Evolutionary conservation across 129 eudicot genomes (phyloP).

Genomic region (Gnaphalium uliginosum): DNA sequence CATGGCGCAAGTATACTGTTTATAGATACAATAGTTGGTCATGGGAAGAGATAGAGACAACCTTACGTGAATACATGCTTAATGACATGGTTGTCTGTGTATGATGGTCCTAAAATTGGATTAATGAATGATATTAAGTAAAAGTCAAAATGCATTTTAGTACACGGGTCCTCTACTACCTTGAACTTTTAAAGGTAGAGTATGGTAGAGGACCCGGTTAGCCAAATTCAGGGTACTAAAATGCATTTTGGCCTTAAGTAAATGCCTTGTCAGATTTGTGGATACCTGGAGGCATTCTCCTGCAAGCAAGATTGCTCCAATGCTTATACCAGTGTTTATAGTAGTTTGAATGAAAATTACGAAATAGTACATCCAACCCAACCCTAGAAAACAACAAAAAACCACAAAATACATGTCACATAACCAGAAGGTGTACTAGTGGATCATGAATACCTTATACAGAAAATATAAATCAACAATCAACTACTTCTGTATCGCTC

Average conservation of each 20-base stretch:
- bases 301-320: constrained; percentile 12
- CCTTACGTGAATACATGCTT: not conserved
- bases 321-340: constrained; percentile 7
- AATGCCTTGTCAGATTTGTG: not conserved
- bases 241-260: too few species aligned
- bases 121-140: not conserved
- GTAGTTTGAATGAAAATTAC: constrained; percentile 1
- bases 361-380: not conserved
- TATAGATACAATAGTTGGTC: too few species aligned
- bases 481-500: not conserved
- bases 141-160: too few species aligned
- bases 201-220: too few species aligned
- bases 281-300: constrained; percentile 9
- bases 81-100: not conserved
- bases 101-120: not conserved
- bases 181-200: too few species aligned
- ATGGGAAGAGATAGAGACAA: too few species aligned
- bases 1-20: too few species aligned
- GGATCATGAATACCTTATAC: not conserved
- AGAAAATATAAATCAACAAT: not conserved
- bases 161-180: too few species aligned
- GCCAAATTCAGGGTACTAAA: too few species aligned
- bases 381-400: not conserved
- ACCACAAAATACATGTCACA: not conserved
- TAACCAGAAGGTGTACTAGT: not conserved